A percentile compares a stretch with the other conserved stretches of the same genome.
Conservation (phyloP, 768 basidiomycete species). For the Termitomyces bulborhizus region DNA sequence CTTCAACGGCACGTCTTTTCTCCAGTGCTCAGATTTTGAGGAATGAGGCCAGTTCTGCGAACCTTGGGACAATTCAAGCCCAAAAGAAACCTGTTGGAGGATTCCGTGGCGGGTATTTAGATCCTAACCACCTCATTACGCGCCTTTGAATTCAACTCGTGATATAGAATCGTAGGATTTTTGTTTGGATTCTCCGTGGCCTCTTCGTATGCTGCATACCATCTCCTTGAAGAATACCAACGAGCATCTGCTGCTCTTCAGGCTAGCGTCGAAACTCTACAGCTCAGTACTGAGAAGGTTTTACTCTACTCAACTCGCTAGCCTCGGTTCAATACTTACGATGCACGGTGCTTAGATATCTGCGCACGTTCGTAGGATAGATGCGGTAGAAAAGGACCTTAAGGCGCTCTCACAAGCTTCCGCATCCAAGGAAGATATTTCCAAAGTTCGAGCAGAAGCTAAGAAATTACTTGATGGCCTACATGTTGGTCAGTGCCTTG, state of each 20-base stretch:
- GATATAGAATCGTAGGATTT: conserved; percentile 69
- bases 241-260: conserved; percentile 81
- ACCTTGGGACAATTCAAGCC: conserved; percentile 46
- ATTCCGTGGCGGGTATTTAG: conserved; percentile 53
- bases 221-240: conserved; percentile 88
- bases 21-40: conserved; percentile 36
- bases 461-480: conserved; percentile 86
- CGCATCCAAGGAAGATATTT: conserved; percentile 76
- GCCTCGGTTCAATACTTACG: not conserved
- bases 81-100: conserved; percentile 76
- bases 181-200: conserved; percentile 88
- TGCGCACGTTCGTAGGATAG: conserved; percentile 76
- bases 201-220: conserved; percentile 80
- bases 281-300: conserved; percentile 79
- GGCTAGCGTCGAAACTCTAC: conserved; percentile 82
- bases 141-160: conserved; percentile 3
- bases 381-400: conserved; percentile 86
- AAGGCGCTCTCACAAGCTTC: conserved; percentile 63
- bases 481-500: conserved; percentile 55
- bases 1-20: conserved; percentile 27
- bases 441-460: conserved; percentile 67
- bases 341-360: conserved; percentile 50
- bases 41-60: conserved; percentile 37
- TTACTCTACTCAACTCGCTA: not conserved
- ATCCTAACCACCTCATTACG: not conserved